Evolutionary conservation across 805 yeast genomes (phyloP), one percentile per base, ranked within the genome.

Genomic region (Candida odintsovae): DNA sequence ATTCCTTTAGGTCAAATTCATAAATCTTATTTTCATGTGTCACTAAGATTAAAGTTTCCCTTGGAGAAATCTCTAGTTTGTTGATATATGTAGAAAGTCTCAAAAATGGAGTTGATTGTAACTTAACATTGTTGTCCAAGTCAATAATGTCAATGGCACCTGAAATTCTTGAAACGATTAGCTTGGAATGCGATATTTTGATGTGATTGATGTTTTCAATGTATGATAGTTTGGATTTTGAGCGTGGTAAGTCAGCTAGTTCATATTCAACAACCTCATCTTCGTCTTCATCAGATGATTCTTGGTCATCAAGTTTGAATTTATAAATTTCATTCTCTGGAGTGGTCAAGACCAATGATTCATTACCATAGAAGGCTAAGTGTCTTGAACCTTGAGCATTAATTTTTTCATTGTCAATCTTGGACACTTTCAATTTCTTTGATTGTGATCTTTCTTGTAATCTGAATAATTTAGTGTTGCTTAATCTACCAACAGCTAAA

Each of bases 1-100:
- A 41, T 12, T 44, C 26, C 38, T 48, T 51, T 16, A 73, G 53
- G 43, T 77, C 73, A 55, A 88, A 83, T 66, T 90, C 97, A 50
- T 76, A 76, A 21, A 94, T 63, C 56, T 78, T 82, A 62, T 85
- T 86, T 43, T 88, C 95, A 42, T 84, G 78, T 2, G 92, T 80
- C 19, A 83, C 75, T 11, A 83, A 80, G 16, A 84, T 61, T 31
- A 90, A 67, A 2, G 86, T 77, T 26, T 69, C 66, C 41, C 66
- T 59, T 3, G 64, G 58, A 2, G 85, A 70, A 58, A 87, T 80
- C n/a, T 71, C 66, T 39, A 88, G 43, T 10, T 84, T 77, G 5
- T 86, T 80, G 10, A 90, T 81, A 28, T 72, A 69, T 33, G 76
- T 73, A 45, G 82, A 72, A 43, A 86, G 69, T 46, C 80, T 78